Evolutionary conservation across 352 stramenopile genomes (phyloP), one percentile per base, ranked within the genome.

Genomic region (Aphanomyces invadans): DNA sequence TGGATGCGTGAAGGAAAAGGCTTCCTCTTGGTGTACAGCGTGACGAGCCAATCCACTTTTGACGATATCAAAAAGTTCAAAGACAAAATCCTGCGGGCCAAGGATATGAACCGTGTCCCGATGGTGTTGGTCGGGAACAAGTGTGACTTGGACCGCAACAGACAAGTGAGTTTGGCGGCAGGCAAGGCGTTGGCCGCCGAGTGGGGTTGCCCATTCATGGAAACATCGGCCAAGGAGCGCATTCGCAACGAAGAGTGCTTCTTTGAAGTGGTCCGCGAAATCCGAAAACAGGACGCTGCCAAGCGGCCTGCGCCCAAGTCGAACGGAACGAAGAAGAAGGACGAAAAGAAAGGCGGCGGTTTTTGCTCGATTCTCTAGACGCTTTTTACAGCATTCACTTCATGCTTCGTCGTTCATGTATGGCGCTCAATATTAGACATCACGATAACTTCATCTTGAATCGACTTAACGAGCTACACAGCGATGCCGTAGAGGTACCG

Each of bases 1-100:
- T 96, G 88, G 85, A 96, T 97, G 87, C 86, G 88, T 51, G 88
- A 95, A 73, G 88, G 88, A 69, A 95, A 96, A 72, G 88, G 87
- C 65, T 96, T 96, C 60, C 33, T 96, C 63, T 71, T 96, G 12
- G 87, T 95, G 32, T 96, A 92, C 81, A 95, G 83, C 72, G 80
- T 95, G 56, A 92, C 83, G 62, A 93, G 86, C 74, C 84, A 83
- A 72, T 89, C 83, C 60, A 92, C 87, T n/a, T 94, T 96, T 61
- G 87, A 96, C 57, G 88, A 96, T 57, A 93, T 96, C 52, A 69
- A 80, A 25, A 76, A 77, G 11, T 93, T 96, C 73, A 94, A 94
- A 71, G 86, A 96, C 71, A 93, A 95, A 73, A 95, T 96, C 49
- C 70, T 95, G 53, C 80, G 88, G 10, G 88, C 88, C 51, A 95